phyloP scores from a whole-genome alignment of 139 green algal genomes.

The Zygnema cylindricum region DNA sequence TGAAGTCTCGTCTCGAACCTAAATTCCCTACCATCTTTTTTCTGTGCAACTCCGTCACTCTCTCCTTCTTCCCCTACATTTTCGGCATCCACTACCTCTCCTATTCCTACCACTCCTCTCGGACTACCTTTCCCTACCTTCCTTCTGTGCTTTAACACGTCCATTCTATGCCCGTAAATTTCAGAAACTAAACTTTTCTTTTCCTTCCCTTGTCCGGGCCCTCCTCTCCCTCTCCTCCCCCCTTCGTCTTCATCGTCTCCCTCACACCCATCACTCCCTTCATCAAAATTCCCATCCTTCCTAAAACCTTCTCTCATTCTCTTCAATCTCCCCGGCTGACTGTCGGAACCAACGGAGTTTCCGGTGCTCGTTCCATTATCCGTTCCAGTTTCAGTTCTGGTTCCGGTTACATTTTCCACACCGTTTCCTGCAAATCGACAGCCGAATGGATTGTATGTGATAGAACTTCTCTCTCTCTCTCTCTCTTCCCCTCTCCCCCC shows the following conservation, averaged over 20 bases:
- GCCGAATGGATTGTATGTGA: no score
- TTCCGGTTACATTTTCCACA: no score
- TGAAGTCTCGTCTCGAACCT: background rate
- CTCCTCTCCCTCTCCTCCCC: background rate
- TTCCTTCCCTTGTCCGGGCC: no score
- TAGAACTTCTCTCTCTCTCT: no score
- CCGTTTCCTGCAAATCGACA: no score
- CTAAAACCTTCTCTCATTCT: background rate
- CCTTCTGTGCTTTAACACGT: background rate
- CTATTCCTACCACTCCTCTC: background rate
- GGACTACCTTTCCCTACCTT: background rate
- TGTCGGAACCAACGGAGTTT: background rate
- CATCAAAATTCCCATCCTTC: background rate
- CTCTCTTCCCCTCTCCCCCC: no score
- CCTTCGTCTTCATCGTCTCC: background rate
- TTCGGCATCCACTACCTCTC: background rate
- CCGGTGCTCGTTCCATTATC: no score
- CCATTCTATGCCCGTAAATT: background rate
- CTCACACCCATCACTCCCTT: slow-evolving; percentile 8
- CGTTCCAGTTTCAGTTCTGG: no score
- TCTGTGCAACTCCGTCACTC: background rate
- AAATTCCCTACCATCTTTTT: background rate
- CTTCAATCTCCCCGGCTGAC: background rate
- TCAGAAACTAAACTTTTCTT: background rate
- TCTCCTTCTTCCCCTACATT: background rate